Percentiles rank a stretch among this genome's conserved stretches.
These are phyloP conservation scores for Cenchrus fungigraminus DNA, from an alignment of 176 grass and related monocot species.

Conservation along the genomic window DNA sequence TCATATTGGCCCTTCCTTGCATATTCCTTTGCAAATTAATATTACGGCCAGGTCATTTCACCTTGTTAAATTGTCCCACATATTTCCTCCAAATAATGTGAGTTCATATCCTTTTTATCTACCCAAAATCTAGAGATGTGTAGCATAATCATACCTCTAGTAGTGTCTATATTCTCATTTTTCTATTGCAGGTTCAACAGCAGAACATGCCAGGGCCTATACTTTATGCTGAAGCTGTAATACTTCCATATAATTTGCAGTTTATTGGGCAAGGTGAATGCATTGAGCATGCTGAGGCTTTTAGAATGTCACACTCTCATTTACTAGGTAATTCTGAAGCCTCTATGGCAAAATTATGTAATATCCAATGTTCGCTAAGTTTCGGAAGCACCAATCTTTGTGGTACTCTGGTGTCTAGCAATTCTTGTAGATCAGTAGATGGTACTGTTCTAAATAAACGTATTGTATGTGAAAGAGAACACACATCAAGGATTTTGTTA, in stretches of 20 bases:
- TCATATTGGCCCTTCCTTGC: constrained; percentile 48
- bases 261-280: constrained; percentile 49
- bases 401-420: constrained; percentile 47
- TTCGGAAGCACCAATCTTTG: constrained; percentile 46
- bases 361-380: constrained; percentile 57
- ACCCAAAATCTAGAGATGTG: neutral
- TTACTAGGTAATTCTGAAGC: constrained; percentile 40
- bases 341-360: constrained; percentile 41
- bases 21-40: constrained; percentile 53
- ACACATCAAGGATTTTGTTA: constrained; percentile 56
- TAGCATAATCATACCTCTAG: constrained; percentile 27
- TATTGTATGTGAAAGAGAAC: constrained; percentile 25
- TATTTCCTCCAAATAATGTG: constrained; percentile 71
- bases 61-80: constrained; percentile 72
- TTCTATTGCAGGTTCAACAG: constrained; percentile 61
- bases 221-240: constrained; percentile 78
- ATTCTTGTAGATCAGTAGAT: constrained; percentile 41
- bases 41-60: constrained; percentile 55
- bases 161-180: constrained; percentile 33
- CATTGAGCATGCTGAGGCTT: constrained; percentile 47
- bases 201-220: constrained; percentile 39
- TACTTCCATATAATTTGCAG: constrained; percentile 67
- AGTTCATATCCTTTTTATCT: constrained; percentile 29
- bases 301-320: constrained; percentile 48
- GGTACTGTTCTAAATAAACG: constrained; percentile 29